These are phyloP conservation scores for Dichotomocladium elegans DNA, from an alignment of 371 early-diverging fungal genomes.

Conservation along the genomic window DNA sequence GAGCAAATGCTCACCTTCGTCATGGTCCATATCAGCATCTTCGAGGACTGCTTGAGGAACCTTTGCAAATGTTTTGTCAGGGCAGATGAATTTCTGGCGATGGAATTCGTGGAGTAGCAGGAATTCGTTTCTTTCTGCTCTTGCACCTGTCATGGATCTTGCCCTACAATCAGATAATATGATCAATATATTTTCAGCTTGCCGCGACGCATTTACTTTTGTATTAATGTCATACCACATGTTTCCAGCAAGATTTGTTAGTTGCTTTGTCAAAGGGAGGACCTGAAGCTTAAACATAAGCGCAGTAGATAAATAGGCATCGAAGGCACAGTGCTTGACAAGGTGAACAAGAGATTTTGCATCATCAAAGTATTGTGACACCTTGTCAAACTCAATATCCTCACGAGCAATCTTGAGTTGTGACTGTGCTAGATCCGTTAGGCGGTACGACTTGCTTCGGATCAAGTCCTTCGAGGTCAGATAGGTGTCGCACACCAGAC, in stretches of 20 bases:
- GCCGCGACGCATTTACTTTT: not conserved
- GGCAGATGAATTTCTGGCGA: constrained; percentile 84
- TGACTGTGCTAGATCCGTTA: constrained; percentile 73
- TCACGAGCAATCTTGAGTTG: constrained; percentile 82
- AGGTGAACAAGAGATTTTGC: constrained; percentile 62
- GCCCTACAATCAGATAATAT: constrained; percentile 34
- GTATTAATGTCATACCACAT: constrained; percentile 63
- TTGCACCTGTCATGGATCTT: constrained; percentile 87
- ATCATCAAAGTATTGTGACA: constrained; percentile 65
- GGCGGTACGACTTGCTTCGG: constrained; percentile 80
- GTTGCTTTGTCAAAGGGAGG: constrained; percentile 91
- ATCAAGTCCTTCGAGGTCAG: constrained; percentile 86
- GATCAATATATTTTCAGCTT: not conserved
- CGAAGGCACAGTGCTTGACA: constrained; percentile 79
- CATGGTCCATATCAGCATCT: constrained; percentile 46
- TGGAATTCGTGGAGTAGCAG: constrained; percentile 97
- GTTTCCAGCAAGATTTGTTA: constrained; percentile 94
- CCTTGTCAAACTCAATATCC: constrained; percentile 82
- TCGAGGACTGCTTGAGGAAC: constrained; percentile 26
- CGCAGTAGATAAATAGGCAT: constrained; percentile 74
- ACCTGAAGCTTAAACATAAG: constrained; percentile 89
- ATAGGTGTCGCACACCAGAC: constrained; percentile 95
- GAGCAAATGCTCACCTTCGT: constrained; percentile 22
- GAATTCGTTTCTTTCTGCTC: constrained; percentile 98
- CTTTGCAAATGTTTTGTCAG: constrained; percentile 66